Percentiles rank a stretch among this genome's conserved stretches.
Conservation (phyloP, 1,284 basidiomycete species). For the Pseudozyma sp. region DNA sequence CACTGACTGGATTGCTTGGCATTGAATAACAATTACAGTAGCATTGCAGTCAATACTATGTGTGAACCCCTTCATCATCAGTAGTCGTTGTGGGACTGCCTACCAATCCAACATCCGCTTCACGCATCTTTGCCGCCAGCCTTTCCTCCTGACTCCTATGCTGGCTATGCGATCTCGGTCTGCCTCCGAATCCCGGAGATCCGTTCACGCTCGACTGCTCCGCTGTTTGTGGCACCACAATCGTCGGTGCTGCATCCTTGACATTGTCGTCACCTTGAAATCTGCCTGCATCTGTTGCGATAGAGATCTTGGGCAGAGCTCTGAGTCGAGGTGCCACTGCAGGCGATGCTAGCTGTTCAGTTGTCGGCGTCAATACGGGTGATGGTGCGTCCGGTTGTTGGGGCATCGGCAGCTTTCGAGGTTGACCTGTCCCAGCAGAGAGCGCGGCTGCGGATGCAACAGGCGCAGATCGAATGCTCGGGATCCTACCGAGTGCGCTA, state of each 20-base stretch:
- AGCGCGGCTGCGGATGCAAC: constrained; percentile 26
- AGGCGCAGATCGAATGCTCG: constrained; percentile 45
- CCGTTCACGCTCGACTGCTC: background rate
- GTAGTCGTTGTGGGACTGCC: constrained; percentile 45
- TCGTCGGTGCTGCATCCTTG: no score
- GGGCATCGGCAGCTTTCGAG: background rate
- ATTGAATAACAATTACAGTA: no score
- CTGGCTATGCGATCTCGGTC: constrained; percentile 15
- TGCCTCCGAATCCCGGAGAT: constrained; percentile 6
- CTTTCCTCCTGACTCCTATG: constrained; percentile 43
- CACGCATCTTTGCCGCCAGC: constrained; percentile 49
- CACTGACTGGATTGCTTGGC: background rate
- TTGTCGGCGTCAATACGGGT: constrained; percentile 9
- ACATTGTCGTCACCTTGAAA: constrained; percentile 1
- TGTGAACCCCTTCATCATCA: constrained; percentile 22
- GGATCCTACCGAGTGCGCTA: constrained; percentile 32
- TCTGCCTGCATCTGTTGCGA: constrained; percentile 13
- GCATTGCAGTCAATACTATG: background rate
- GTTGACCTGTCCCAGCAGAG: constrained; percentile 8
- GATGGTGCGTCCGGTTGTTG: constrained; percentile 11
- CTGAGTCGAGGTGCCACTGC: constrained; percentile 7
- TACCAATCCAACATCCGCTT: constrained; percentile 51
- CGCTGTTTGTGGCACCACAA: background rate
- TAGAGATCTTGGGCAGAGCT: constrained; percentile 36
- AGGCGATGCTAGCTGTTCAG: background rate